Percentiles rank a stretch among this genome's conserved stretches.
Conservation (phyloP, 768 basidiomycete species). For the Steccherinum ochraceum region DNA sequence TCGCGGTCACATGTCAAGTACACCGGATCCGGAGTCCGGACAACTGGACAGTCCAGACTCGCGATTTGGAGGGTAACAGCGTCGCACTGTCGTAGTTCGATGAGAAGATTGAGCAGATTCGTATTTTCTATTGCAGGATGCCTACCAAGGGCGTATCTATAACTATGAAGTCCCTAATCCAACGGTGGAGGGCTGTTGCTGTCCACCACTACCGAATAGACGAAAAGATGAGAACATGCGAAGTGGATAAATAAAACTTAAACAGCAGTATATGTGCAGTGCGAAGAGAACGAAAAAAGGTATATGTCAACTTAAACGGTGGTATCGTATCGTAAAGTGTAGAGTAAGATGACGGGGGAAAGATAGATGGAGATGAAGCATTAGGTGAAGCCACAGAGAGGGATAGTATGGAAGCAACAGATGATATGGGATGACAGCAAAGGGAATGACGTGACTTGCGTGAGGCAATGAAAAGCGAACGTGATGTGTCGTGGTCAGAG, state of each 20-base stretch:
- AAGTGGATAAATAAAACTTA: background rate
- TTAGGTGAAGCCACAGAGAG: background rate
- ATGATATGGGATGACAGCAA: background rate
- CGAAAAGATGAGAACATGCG: background rate
- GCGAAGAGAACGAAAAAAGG: background rate
- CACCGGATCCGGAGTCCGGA: too few relatives aligned
- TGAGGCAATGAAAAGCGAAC: background rate
- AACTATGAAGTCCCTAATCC: too few relatives aligned
- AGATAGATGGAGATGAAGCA: background rate
- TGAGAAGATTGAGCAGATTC: too few relatives aligned
- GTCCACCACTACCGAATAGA: background rate
- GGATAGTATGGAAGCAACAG: background rate
- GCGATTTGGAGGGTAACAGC: too few relatives aligned
- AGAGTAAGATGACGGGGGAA: background rate
- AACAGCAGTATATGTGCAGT: background rate
- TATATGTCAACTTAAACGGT: background rate
- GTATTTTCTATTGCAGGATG: too few relatives aligned
- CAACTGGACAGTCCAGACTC: too few relatives aligned
- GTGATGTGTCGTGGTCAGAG: background rate
- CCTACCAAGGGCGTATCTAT: background rate
- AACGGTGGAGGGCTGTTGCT: too few relatives aligned
- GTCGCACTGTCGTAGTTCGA: too few relatives aligned
- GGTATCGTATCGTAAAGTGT: background rate
- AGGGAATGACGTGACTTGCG: slow-evolving; percentile 2
- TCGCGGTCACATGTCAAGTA: too few relatives aligned